Conservation (phyloP, 179 eudicot species). For the Heliamphora pulchella region DNA sequence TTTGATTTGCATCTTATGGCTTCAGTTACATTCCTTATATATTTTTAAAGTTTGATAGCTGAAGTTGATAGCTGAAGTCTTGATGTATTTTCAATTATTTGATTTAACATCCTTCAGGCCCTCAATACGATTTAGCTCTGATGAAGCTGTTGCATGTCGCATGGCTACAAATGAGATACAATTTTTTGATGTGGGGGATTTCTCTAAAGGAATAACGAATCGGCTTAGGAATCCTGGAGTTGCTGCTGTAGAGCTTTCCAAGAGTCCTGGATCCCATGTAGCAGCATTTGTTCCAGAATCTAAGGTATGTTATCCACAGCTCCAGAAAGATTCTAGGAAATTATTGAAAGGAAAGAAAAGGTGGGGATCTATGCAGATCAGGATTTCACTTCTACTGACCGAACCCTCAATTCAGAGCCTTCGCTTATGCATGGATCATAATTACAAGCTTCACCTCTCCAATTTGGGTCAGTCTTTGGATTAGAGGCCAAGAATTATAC, state of each 20-base stretch:
- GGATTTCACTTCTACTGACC: neutral
- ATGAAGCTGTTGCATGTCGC: slow-evolving; percentile 77
- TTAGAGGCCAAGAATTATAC: neutral
- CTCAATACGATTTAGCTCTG: slow-evolving; percentile 55
- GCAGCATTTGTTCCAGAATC: slow-evolving; percentile 94
- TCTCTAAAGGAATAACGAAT: slow-evolving; percentile 66
- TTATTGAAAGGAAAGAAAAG: neutral
- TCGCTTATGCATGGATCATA: neutral
- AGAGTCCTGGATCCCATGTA: slow-evolving; percentile 65
- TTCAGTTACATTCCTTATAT: neutral
- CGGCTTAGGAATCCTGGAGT: slow-evolving; percentile 74
- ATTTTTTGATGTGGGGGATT: slow-evolving; percentile 59
- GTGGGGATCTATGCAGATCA: neutral
- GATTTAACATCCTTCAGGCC: slow-evolving; percentile 51
- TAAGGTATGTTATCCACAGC: slow-evolving; percentile 45
- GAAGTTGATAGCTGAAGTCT: neutral
- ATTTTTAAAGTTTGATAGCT: neutral
- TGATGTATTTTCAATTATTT: slow-evolving; percentile 8
- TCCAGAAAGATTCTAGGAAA: neutral
- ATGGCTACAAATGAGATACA: slow-evolving; percentile 87
- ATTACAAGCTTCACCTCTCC: neutral
- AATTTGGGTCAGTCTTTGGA: slow-evolving; percentile 5
- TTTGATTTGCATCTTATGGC: neutral
- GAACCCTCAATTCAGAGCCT: no score
- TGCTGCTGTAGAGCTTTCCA: slow-evolving; percentile 76